Conservation (phyloP, 1,284 basidiomycete species). For the Microstroma glucosiphilum region DNA sequence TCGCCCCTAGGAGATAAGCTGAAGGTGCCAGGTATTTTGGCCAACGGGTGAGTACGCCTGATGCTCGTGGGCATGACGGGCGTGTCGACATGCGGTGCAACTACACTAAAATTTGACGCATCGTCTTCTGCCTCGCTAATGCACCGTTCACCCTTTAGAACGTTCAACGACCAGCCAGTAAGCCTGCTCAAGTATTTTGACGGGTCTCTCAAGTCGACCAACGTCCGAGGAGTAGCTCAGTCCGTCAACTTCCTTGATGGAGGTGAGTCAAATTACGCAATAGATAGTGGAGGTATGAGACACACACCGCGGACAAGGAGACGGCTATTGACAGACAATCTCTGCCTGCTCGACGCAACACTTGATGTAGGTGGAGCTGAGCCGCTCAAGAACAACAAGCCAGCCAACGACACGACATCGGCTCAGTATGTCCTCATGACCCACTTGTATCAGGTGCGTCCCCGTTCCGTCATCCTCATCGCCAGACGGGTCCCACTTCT, state of each 20-base stretch:
- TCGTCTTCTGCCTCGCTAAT: neutral
- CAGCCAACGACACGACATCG: conserved; percentile 10
- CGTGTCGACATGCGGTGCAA: neutral
- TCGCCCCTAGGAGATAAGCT: conserved; percentile 11
- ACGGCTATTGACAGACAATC: too few relatives aligned
- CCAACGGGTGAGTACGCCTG: conserved; percentile 10
- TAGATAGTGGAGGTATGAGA: too few relatives aligned
- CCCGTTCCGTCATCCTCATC: too few relatives aligned
- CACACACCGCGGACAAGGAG: too few relatives aligned
- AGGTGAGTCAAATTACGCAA: neutral
- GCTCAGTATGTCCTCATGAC: conserved; percentile 18
- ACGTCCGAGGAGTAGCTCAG: conserved; percentile 11
- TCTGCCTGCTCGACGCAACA: neutral
- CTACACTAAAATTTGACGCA: neutral
- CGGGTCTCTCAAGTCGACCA: conserved; percentile 18
- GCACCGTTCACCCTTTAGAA: neutral
- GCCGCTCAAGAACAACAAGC: conserved; percentile 20
- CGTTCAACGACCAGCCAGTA: conserved; percentile 9
- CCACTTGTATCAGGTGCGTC: conserved; percentile 18
- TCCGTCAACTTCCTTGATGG: conserved; percentile 28
- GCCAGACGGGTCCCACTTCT: conserved; percentile 5
- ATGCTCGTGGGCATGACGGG: too few relatives aligned
- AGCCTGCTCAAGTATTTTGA: conserved; percentile 21
- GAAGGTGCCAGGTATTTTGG: conserved; percentile 15
- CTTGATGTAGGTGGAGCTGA: conserved; percentile 17